Evolutionary conservation across 208 protist species (phyloP), one percentile per base, ranked within the genome.

Genomic region (Leishmania tropica): DNA sequence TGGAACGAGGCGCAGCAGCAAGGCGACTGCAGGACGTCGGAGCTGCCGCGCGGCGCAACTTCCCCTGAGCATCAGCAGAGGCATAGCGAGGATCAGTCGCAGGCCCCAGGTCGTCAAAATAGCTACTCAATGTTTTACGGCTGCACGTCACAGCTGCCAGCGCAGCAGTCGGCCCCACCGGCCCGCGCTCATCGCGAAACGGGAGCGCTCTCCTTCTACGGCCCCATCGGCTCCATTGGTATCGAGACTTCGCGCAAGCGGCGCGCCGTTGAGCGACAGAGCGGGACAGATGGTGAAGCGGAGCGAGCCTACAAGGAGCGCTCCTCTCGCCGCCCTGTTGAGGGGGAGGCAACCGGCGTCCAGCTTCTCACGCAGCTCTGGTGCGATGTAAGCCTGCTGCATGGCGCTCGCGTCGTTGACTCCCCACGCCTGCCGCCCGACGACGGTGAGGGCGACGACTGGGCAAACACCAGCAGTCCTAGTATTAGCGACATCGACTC

Each of bases 351-450:
- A 5, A 67, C 31, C 0, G 65, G 72, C 17, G 72, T 90, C 8
- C 65, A 80, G 2, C 75, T 84, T 17, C 77, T 90, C 70, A 90
- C 87, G 7, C 80, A 80, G 56, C 72, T 83, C 24, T 90, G 87
- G 85, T 90, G 87, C 68, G 87, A 90, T 31, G 75, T 81, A 21
- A n/a, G 51, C 17, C 60, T 88, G 72, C 85, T 90, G 13, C 83
- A 56, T n/a, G 45, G 21, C 15, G 78, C 79, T 15, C 81, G 51
- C 65, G 13, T 81, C 19, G 65, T 90, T 0, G 79, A 83, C 78
- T 88, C 81, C 7, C 87, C 87, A 15, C 51, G 71, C 4, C 54
- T 88, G 42, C 51, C 78, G 0, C 51, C 58, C 3, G 60, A 75
- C 53, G 68, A 64, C 24, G 80, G 80, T 21, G 82, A 78, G 15